Base-by-base conservation (phyloP, 306 rosid species). In the Cicer pinnatifidum region DNA sequence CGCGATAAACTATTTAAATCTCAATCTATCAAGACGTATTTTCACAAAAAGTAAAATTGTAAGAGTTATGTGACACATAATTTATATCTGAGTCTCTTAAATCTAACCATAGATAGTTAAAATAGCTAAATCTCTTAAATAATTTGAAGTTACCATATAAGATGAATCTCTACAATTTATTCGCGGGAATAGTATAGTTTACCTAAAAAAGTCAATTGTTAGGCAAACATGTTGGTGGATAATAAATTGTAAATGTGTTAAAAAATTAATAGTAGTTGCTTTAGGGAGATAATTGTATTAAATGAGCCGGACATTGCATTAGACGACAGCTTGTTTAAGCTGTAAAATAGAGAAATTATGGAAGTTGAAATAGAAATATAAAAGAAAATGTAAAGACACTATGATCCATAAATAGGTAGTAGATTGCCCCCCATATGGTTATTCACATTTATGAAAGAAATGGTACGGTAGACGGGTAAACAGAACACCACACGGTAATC, bases 361-460 rank as follows among this genome's bases (percentile, higher is more conserved):
- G 39, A 45, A 44, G 23, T 60, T 35, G 43, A 3, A 56, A 40
- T 70, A 47, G 10, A 23, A 56, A 13, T 61, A 43, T 75, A 46
- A 33, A 41, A 33, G 39, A 8, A 7, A 75, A 73, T 6, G 76
- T 54, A 77, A 69, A 56, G 77, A 40, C 63, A 71, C 76, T 59
- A 56, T 40, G 56, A 52, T 57, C 56, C 71, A 66, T 77, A 59
- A 59, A 59, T 35, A 33, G 84, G 65, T 68, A 61, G 78, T 69
- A 71, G 87, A 56, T 78, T 81, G 74, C 84, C 78, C 84, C 78
- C 70, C 7, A 75, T 71, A 47, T 51, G 17, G 84, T 78, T 63
- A 71, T 48, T 65, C 41, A 69, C 87, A 88, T 88, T 88, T 79
- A 90, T 75, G 78, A 44, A 38, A n/a, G 73, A 63, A 54, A 16